Evolutionary conservation across 2,329 filamentous ascomycete genomes (phyloP), one percentile per base, ranked within the genome.

Genomic region (Colletotrichum cordylinicola): DNA sequence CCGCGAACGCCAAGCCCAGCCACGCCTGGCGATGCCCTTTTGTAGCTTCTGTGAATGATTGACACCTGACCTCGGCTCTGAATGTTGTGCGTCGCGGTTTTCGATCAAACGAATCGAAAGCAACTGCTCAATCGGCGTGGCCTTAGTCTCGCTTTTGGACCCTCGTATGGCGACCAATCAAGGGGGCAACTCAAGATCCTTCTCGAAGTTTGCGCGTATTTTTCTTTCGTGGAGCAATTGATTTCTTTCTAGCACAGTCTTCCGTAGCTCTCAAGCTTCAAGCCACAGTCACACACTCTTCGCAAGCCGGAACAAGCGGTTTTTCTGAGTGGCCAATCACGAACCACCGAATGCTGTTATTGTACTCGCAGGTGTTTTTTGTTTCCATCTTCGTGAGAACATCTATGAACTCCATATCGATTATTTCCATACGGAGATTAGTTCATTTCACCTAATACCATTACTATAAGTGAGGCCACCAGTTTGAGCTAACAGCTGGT

Each of bases 1-100:
- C 61, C 61, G 61, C 61, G 61, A 64, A 39, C 35, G 61, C 61
- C 35, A 64, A 64, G 61, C 4, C 21, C n/a, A 21, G n/a, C 31
- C 18, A 16, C 31, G 13, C n/a, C 21, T 37, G 21, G 58, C 29
- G 18, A 31, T 61, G 24, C 16, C 7, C 60, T 37, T 37, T 62
- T 62, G 60, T 62, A 37, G n/a, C 31, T 61, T 64, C 3, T 21
- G 43, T 52, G 4, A 35, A 27, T 64, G 5, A 35, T 2, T 39
- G 35, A 15, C 13, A n/a, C 15, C 33, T 21, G 21, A 24, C 61
- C 61, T 64, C 61, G 61, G 61, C 21, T 64, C 4, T 18, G 10
- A 21, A 52, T 52, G 43, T 52, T 12, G 10, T 52, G 43, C 43
- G 43, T 21, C 2, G 43, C n/a, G 43, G 4, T 4, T 52, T 12